Base-by-base conservation (phyloP, 129 eudicot genomes). In the Solidago caesia region DNA sequence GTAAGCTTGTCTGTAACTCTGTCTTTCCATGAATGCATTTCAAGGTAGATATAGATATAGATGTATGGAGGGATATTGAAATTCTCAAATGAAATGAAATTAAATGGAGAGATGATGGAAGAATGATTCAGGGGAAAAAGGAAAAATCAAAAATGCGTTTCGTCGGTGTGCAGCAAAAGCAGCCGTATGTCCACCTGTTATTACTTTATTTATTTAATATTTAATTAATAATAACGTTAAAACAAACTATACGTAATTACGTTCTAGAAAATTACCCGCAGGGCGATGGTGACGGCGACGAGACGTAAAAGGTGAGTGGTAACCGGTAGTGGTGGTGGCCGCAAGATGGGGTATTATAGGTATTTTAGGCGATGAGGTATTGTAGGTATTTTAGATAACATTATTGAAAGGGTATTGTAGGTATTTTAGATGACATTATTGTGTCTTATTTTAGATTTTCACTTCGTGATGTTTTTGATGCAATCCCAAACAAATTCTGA, bases 1-100 rank as follows among this genome's bases (percentile, higher is more conserved):
- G 92, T 62, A 16, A 88, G 70, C 72, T 88, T 85, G 77, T 78
- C 79, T 10, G 89, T 55, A 25, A 88, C 86, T 76, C 76, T 88
- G 48, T 85, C 81, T 71, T 83, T 88, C 86, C 81, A 87, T 39
- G 88, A 76, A 72, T 74, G 72, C 89, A 85, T 85, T 44, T 53
- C 39, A 33, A 33, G 7, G 5, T 53, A 9, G 9, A 1, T 11
- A 8, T 49, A 51, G 4, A 4, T 51, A 4, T 11, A 51, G 2
- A 9, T 49, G n/a, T 52, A 52, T 3, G 2, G 5, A 12, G 59
- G 55, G 75, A 59, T 47, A 16, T 62, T 2, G 76, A 70, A 78
- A 70, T 76, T 77, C 82, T 78, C 70, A 78, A 11, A 57, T 76
- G 77, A 70, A 72, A 78, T 71, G 26, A 78, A 70, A 72, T 70